A percentile compares a stretch with the other conserved stretches of the same genome.
phyloP scores from a whole-genome alignment of 2,329 filamentous ascomycete genomes.

The Aureobasidium melanogenum region DNA sequence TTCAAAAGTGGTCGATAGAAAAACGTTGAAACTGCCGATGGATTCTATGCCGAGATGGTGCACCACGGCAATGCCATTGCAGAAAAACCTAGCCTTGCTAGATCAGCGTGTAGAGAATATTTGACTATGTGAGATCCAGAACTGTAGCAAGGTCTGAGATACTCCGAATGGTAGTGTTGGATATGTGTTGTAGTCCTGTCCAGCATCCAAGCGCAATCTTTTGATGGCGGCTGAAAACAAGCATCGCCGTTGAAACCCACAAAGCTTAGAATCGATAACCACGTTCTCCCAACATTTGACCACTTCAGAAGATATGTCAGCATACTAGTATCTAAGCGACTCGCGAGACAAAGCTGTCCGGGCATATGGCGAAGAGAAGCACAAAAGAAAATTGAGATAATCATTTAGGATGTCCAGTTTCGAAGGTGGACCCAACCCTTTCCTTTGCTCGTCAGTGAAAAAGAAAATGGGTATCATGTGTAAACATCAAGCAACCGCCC shows the following conservation, averaged over 20 bases:
- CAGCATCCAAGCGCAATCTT: not conserved
- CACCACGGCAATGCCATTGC: no score
- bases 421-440: not conserved
- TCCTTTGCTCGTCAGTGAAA: not conserved
- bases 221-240: not conserved
- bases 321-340: not conserved
- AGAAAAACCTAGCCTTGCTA: not conserved
- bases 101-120: not conserved
- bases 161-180: not conserved
- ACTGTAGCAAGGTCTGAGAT: no score
- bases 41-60: not conserved
- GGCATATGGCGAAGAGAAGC: not conserved
- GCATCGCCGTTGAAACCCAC: not conserved
- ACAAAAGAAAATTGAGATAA: not conserved
- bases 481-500: not conserved
- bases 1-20: not conserved
- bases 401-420: not conserved
- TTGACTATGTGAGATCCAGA: no score
- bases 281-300: not conserved
- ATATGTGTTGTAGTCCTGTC: not conserved
- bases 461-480: constrained; percentile 8
- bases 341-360: not conserved
- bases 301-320: not conserved
- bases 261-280: constrained; percentile 2
- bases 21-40: constrained; percentile 6